These are phyloP conservation scores for Amaranthus tricolor DNA, from an alignment of 179 eudicot species.

Conservation along the genomic window DNA sequence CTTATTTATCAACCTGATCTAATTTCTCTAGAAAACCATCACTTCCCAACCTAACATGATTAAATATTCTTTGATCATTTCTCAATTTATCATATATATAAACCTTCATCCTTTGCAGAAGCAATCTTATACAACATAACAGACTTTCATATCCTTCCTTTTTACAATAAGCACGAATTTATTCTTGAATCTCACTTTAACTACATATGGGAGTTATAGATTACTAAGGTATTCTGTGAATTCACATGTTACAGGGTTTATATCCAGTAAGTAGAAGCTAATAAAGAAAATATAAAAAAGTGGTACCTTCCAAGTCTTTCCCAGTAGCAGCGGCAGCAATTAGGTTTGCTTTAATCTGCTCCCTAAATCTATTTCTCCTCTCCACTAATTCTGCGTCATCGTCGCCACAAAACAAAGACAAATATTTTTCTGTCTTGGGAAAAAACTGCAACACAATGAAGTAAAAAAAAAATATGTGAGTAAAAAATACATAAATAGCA, in stretches of 20 bases:
- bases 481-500: not conserved
- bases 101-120: too few relatives aligned
- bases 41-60: too few relatives aligned
- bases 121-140: too few relatives aligned
- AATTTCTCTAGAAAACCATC: too few relatives aligned
- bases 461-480: not conserved
- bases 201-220: not conserved
- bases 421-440: constrained; percentile 90
- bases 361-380: constrained; percentile 65
- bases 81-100: too few relatives aligned
- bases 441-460: constrained; percentile 64
- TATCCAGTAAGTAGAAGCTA: not conserved
- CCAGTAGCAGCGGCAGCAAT: constrained; percentile 93
- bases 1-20: too few relatives aligned
- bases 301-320: constrained; percentile 90
- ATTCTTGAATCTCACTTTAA: not conserved
- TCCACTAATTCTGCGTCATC: constrained; percentile 67
- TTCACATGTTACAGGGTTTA: not conserved
- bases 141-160: not conserved
- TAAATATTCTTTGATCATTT: too few relatives aligned
- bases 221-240: not conserved
- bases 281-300: not conserved
- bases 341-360: constrained; percentile 75
- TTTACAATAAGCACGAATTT: not conserved
- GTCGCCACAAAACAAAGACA: constrained; percentile 73